Conservation (phyloP, 1,139 yeast genomes). For the Candida glucosophila region DNA sequence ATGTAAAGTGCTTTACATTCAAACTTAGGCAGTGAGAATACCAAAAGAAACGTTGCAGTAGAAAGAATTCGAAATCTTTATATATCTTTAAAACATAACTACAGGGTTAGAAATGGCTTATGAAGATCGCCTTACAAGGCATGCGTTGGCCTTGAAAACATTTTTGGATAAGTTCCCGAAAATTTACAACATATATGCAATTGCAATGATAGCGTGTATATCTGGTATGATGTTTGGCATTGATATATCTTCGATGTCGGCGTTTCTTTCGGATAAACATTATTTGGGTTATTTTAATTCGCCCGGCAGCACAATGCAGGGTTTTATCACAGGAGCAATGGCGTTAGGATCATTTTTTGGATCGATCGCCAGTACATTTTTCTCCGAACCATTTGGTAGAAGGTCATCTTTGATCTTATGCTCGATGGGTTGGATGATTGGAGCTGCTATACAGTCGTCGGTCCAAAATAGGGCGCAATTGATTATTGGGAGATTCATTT, state of each 20-base stretch:
- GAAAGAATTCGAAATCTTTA: too few relatives aligned
- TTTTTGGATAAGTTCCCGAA: constrained; percentile 35
- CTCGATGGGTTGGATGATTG: constrained; percentile 39
- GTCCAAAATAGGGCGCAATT: constrained; percentile 39
- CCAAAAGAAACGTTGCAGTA: too few relatives aligned
- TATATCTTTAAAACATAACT: too few relatives aligned
- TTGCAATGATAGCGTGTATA: constrained; percentile 41
- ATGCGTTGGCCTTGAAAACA: constrained; percentile 24
- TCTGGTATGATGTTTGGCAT: constrained; percentile 61
- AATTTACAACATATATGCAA: constrained; percentile 31
- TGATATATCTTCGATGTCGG: constrained; percentile 62
- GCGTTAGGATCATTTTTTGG: constrained; percentile 54
- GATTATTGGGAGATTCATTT: constrained; percentile 52
- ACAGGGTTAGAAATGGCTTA: too few relatives aligned
- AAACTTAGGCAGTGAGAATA: too few relatives aligned
- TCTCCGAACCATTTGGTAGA: constrained; percentile 55
- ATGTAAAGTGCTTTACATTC: too few relatives aligned
- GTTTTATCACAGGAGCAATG: constrained; percentile 54
- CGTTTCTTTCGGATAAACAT: constrained; percentile 37
- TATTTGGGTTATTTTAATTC: constrained; percentile 27
- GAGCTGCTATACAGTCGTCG: constrained; percentile 42
- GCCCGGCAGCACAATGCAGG: constrained; percentile 44
- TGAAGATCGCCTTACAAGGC: constrained; percentile 25
- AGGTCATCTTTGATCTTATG: constrained; percentile 43
- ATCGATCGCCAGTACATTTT: constrained; percentile 37